Base-by-base conservation (phyloP, 805 yeast species). In the Hanseniaspora thailandica region DNA sequence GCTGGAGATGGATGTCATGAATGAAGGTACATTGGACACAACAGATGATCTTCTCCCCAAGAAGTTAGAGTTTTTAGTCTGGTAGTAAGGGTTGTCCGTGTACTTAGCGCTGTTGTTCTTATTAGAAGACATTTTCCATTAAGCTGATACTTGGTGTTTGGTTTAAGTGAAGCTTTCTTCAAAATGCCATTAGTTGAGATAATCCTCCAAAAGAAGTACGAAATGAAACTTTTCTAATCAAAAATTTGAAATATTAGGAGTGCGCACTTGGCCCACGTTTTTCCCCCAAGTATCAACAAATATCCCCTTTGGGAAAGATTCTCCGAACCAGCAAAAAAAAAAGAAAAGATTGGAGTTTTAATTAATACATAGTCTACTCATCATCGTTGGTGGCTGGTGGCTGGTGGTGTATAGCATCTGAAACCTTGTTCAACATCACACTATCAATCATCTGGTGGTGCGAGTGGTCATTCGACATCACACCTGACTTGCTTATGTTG, bases 401-500 rank as follows among this genome's bases (percentile, higher is more conserved):
- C 40, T 45, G 9, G 19, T 28, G 35, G 15, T 43, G 47, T 23
- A 50, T 50, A 31, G 47, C 54, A 31, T 50, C 47, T n/a, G 54
- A 34, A 7, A 50, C 54, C 13, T 34, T 50, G 28, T 34, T 50
- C 23, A 50, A 23, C 47, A 50, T 43, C 4, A 50, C 30, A 19
- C 44, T 50, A 43, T 50, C 54, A 35, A 50, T 50, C 54, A 50
- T 43, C 4, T 40, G 15, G 17, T 22, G 33, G 19, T 28, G 47
- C 23, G 39, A 19, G 20, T 50, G 45, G 10, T 39, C 33, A 17
- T 30, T 43, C 6, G 46, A 28, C 39, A 45, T 51, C 17, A 44
- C 49, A 9, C 55, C 55, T 1, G 55, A 51, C n/a, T 45, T 28
- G 19, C 33, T 51, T 5, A 51, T 51, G 17, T 51, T 51, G 1